Evolutionary conservation across 2,329 filamentous ascomycete species (phyloP), one percentile per base, ranked within the genome.

Genomic region (Fusarium duplospermum): DNA sequence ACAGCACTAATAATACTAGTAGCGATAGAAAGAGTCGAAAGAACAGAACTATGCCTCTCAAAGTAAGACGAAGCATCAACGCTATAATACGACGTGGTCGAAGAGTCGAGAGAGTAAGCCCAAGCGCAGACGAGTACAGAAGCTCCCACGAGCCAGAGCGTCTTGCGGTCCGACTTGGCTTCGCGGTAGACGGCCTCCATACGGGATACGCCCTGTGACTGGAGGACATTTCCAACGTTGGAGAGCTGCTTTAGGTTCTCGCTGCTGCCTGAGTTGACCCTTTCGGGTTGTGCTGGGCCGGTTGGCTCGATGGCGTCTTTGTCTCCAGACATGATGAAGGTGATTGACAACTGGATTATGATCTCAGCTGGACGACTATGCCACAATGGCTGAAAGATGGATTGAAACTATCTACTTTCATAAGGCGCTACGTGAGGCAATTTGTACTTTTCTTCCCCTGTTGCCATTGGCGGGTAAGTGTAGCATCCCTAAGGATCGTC

Each of bases 1-100:
- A 90, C 86, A 5, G 89, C 87, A 60, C 83, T 83, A 52, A 86
- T 84, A 40, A 86, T 84, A 35, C 77, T 80, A 4, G 77, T 80
- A 4, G 80, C 81, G 31, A 79, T 80, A 8, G 71, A 75, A 22
- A 81, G 70, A 4, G 78, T 80, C 9, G 79, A 77, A 10, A 81
- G 71, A 29, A 65, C 69, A 13, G 76, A 74, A 52, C 75, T 79
- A 65, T 81, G 79, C 67, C 78, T 76, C 47, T 77, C 71, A 66
- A 76, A 81, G 62, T 78, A 74, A 0, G 77, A 80, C 13, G 78
- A 69, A 18, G 69, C 66, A 31, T 65, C 67, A 45, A 81, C 74
- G 38, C 78, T 78, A 67, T 81, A 81, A 66, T 79, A 78, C 2
- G 70, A 73, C 6, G 80, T 80, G 2, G 79, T 81, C 3, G 78